These are phyloP conservation scores for Pyricularia pennisetigena DNA, from an alignment of 2,329 filamentous ascomycete species.

Conservation along the genomic window DNA sequence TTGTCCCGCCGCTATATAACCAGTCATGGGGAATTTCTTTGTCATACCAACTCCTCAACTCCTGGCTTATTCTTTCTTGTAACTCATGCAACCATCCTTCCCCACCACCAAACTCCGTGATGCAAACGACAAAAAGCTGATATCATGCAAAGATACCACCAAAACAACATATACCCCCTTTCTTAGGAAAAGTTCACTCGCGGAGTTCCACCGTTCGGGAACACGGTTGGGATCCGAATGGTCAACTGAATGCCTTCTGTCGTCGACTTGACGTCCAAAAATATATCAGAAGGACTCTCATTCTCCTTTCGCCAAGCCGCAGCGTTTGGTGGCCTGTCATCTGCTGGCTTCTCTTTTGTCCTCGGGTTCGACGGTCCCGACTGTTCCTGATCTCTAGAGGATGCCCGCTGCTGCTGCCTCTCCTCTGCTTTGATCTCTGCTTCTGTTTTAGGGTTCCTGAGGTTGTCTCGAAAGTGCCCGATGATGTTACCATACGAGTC, in stretches of 20 bases:
- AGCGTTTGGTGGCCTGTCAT: conserved; percentile 20
- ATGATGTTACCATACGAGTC: conserved; percentile 34
- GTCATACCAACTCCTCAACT: not conserved
- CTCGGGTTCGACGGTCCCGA: not conserved
- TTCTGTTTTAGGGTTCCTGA: conserved; percentile 24
- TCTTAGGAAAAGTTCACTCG: conserved; percentile 20
- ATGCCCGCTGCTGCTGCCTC: conserved; percentile 9
- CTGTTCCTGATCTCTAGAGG: conserved; percentile 1
- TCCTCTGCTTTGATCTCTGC: conserved; percentile 12
- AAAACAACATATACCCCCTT: not conserved
- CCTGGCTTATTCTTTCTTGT: not conserved
- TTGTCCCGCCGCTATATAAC: not conserved
- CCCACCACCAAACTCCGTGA: not conserved
- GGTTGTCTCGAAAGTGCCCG: conserved; percentile 36
- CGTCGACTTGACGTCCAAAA: conserved; percentile 46
- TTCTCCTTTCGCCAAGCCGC: conserved; percentile 26
- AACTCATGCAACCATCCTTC: not conserved
- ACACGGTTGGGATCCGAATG: conserved; percentile 47
- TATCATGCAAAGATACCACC: not conserved
- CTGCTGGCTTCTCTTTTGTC: conserved; percentile 15
- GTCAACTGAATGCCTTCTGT: conserved; percentile 47
- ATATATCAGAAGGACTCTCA: conserved; percentile 42
- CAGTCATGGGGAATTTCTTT: not conserved
- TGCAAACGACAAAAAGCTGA: not conserved
- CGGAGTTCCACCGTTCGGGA: conserved; percentile 25